phyloP scores from a whole-genome alignment of 352 stramenopile genomes.

The Halophytophthora polymorphica region DNA sequence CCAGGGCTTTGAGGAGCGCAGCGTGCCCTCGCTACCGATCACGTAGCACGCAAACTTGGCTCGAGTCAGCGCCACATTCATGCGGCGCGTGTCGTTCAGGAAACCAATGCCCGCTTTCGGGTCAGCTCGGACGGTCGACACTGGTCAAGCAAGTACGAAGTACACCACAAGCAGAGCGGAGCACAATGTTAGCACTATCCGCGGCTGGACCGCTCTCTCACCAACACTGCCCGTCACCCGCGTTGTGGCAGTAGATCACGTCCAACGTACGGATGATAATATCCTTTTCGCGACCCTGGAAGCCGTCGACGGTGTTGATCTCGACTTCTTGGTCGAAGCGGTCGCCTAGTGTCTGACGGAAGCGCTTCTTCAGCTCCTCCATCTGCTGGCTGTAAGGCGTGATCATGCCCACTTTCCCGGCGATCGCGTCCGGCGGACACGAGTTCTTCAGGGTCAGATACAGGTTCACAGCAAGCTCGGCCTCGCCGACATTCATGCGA shows the following conservation, averaged over 20 bases:
- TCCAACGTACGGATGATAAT: constrained; percentile 86
- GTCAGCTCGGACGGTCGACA: constrained; percentile 85
- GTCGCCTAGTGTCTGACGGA: constrained; percentile 56
- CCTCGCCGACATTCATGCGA: constrained; percentile 75
- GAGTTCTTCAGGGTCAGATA: constrained; percentile 85
- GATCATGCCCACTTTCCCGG: constrained; percentile 86
- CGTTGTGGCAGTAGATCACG: neutral
- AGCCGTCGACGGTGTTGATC: constrained; percentile 92
- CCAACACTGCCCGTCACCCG: neutral
- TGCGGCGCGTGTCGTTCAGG: constrained; percentile 85
- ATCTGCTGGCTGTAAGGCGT: constrained; percentile 90
- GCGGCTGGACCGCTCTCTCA: neutral
- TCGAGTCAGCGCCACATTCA: constrained; percentile 87
- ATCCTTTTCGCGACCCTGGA: constrained; percentile 90
- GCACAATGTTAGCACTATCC: neutral
- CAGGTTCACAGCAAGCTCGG: constrained; percentile 83
- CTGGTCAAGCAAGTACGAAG: constrained; percentile 26
- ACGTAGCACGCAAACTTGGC: constrained; percentile 89
- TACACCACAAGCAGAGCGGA: constrained; percentile 10
- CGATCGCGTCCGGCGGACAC: constrained; percentile 69
- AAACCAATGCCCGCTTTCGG: constrained; percentile 82
- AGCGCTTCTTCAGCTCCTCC: constrained; percentile 72
- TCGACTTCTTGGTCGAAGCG: constrained; percentile 82
- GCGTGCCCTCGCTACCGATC: constrained; percentile 76
- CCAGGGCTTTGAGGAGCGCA: constrained; percentile 86